Evolutionary conservation across 2,329 filamentous ascomycete genomes (phyloP).

Genomic region (Amylocarpus encephaloides): DNA sequence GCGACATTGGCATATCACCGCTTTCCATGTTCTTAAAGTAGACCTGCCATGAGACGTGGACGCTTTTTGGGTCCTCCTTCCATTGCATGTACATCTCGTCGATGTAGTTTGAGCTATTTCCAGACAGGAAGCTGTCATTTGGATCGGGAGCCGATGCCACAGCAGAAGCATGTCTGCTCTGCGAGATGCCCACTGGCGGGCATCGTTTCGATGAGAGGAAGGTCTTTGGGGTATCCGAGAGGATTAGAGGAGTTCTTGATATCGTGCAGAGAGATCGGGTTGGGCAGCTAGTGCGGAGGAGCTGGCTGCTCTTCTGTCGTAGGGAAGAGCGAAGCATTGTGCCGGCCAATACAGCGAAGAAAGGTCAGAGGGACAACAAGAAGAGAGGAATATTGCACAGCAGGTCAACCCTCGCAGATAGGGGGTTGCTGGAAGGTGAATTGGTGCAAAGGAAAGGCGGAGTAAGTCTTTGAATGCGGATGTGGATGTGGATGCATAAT

Average conservation of each 20-base stretch:
- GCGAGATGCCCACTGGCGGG: constrained; percentile 39
- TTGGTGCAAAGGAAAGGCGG: constrained; percentile 39
- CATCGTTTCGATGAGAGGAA: constrained; percentile 42
- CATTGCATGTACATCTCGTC: constrained; percentile 99
- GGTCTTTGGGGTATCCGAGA: constrained; percentile 32
- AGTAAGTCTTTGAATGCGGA: constrained; percentile 38
- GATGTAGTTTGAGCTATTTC: constrained; percentile 97
- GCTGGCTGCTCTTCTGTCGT: constrained; percentile 57
- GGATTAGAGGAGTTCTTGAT: constrained; percentile 38
- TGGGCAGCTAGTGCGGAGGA: constrained; percentile 49
- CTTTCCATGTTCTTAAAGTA: constrained; percentile 99
- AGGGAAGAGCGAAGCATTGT: constrained; percentile 69
- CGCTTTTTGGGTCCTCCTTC: constrained; percentile 87
- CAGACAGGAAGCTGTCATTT: constrained; percentile 93
- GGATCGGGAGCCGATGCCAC: constrained; percentile 59
- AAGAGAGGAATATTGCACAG: not conserved
- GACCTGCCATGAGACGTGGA: constrained; percentile 97
- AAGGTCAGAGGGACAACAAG: constrained; percentile 4
- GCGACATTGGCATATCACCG: constrained; percentile 94
- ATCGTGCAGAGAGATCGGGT: constrained; percentile 26
- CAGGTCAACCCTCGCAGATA: not conserved
- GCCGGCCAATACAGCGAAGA: constrained; percentile 34
- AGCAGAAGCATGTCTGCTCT: constrained; percentile 50
- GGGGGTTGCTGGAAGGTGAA: constrained; percentile 8
- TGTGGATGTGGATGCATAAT: constrained; percentile 4